Conservation (phyloP, 345 rosid genomes). For the Dovyalis caffra region DNA sequence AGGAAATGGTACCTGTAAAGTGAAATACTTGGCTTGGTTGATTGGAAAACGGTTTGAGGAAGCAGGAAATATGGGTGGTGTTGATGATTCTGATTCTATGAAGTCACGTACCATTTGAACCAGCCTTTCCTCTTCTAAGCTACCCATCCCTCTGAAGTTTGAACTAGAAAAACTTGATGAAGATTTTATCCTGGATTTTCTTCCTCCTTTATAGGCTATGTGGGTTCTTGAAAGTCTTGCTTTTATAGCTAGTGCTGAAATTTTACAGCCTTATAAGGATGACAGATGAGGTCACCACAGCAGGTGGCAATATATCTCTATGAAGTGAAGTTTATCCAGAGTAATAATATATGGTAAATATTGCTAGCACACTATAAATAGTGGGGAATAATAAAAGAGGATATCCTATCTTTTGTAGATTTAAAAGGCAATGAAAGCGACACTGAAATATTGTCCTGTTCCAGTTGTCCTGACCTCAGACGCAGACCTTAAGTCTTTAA, state of each 20-base stretch:
- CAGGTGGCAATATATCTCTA: neutral
- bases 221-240: neutral
- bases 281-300: slow-evolving; percentile 22
- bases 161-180: neutral
- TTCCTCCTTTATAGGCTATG: neutral
- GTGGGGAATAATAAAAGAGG: slow-evolving; percentile 1
- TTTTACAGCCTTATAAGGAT: slow-evolving; percentile 9
- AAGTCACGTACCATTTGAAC: slow-evolving; percentile 58
- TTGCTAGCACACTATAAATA: neutral
- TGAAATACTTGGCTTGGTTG: slow-evolving; percentile 16
- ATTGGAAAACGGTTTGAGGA: slow-evolving; percentile 20
- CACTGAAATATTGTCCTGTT: neutral
- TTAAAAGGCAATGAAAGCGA: slow-evolving; percentile 19
- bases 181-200: neutral
- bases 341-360: neutral
- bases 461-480: neutral
- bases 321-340: neutral
- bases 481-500: neutral
- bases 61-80: slow-evolving; percentile 18
- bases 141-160: slow-evolving; percentile 11
- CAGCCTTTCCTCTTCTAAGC: slow-evolving; percentile 47
- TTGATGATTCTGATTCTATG: slow-evolving; percentile 46
- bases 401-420: slow-evolving; percentile 19
- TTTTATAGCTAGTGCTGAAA: slow-evolving; percentile 17
- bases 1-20: slow-evolving; percentile 36